These are phyloP conservation scores for Sphagnurus paluster DNA, from an alignment of 1,284 basidiomycete species.

Conservation along the genomic window DNA sequence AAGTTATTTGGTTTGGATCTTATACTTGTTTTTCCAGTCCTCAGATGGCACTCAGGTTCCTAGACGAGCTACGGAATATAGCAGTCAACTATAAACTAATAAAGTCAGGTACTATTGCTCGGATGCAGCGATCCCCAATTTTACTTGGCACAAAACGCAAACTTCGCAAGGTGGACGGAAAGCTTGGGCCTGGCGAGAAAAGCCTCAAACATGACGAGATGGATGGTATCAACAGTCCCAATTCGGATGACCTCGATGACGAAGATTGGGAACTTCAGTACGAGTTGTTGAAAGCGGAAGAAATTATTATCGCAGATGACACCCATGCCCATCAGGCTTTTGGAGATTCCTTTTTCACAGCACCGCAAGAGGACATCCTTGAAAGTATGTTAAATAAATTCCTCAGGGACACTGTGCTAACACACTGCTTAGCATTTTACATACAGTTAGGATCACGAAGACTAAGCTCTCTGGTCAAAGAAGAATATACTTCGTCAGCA, in stretches of 20 bases:
- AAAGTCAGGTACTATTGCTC: slow-evolving; percentile 50
- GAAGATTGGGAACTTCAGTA: slow-evolving; percentile 69
- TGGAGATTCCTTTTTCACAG: slow-evolving; percentile 73
- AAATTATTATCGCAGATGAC: slow-evolving; percentile 83
- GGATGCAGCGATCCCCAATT: slow-evolving; percentile 73
- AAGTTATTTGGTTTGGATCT: slow-evolving; percentile 20
- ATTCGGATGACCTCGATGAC: slow-evolving; percentile 55
- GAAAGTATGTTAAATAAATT: slow-evolving; percentile 49
- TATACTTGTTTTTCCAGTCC: neutral
- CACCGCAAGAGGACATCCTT: slow-evolving; percentile 88
- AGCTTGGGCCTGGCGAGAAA: too few relatives aligned
- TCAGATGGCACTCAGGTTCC: slow-evolving; percentile 52
- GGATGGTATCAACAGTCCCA: too few relatives aligned
- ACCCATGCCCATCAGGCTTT: slow-evolving; percentile 77
- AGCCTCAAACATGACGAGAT: too few relatives aligned
- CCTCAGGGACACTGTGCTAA: neutral
- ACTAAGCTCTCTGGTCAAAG: slow-evolving; percentile 72
- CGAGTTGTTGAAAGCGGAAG: slow-evolving; percentile 59
- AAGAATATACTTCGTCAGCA: slow-evolving; percentile 65
- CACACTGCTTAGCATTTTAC: slow-evolving; percentile 59
- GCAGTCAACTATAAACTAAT: slow-evolving; percentile 75
- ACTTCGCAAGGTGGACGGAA: slow-evolving; percentile 43
- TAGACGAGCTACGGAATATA: slow-evolving; percentile 83
- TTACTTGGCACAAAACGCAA: slow-evolving; percentile 71
- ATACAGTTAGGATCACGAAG: slow-evolving; percentile 64